A percentile compares a stretch with the other conserved stretches of the same genome.
These are phyloP conservation scores for Backusella macrospora DNA, from an alignment of 192 early-diverging fungal species.

Conservation along the genomic window DNA sequence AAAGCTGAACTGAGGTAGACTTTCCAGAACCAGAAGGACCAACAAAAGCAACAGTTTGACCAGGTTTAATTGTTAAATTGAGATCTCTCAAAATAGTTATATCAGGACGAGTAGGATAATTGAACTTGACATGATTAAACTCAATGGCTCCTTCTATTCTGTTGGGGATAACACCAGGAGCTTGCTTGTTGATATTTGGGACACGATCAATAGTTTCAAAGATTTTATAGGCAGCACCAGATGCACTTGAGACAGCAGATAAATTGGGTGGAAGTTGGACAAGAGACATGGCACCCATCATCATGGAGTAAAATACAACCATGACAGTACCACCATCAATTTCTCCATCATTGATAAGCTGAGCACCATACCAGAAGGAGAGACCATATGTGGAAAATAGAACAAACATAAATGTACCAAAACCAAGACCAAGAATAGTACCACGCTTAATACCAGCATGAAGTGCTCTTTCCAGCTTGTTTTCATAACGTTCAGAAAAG, in stretches of 20 bases:
- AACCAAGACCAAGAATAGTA: slow-evolving; percentile 58
- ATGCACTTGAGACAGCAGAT: slow-evolving; percentile 69
- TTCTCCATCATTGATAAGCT: slow-evolving; percentile 47
- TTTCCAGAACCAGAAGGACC: slow-evolving; percentile 87
- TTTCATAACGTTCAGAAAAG: slow-evolving; percentile 62
- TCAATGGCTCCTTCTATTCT: slow-evolving; percentile 68
- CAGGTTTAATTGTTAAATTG: slow-evolving; percentile 67
- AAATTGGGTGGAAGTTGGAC: slow-evolving; percentile 71
- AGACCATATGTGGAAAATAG: slow-evolving; percentile 76
- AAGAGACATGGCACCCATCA: slow-evolving; percentile 74
- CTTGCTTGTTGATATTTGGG: slow-evolving; percentile 57
- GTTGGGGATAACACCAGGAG: slow-evolving; percentile 49
- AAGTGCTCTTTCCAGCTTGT: slow-evolving; percentile 64
- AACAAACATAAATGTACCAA: slow-evolving; percentile 73
- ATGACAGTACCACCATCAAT: slow-evolving; percentile 59
- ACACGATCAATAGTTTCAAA: slow-evolving; percentile 81
- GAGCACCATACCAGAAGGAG: slow-evolving; percentile 82
- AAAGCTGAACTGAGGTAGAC: slow-evolving; percentile 80
- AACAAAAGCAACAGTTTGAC: slow-evolving; percentile 84
- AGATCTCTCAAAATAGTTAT: slow-evolving; percentile 77
- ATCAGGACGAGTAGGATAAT: slow-evolving; percentile 83
- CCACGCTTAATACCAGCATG: slow-evolving; percentile 64
- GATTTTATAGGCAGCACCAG: slow-evolving; percentile 79
- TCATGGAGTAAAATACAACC: slow-evolving; percentile 83
- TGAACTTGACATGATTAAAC: slow-evolving; percentile 77